phyloP scores from a whole-genome alignment of 768 basidiomycete genomes.

The Panellus pusillus region DNA sequence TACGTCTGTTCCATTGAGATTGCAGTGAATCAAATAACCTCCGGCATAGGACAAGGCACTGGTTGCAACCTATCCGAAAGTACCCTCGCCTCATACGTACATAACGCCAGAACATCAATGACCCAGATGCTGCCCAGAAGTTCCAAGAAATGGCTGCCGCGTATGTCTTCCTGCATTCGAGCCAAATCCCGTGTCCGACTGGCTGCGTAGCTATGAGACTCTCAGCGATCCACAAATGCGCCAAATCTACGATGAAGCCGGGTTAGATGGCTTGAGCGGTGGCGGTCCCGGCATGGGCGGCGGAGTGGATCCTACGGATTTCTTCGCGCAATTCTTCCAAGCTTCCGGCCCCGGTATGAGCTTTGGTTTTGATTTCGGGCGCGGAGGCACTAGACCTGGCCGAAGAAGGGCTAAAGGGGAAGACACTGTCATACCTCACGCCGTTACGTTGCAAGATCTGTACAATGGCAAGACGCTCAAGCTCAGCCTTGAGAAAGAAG shows the following conservation, averaged over 20 bases:
- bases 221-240: slow-evolving; percentile 69
- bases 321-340: slow-evolving; percentile 77
- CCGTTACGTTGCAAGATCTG: slow-evolving; percentile 88
- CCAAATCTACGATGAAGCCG: slow-evolving; percentile 70
- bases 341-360: slow-evolving; percentile 40
- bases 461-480: slow-evolving; percentile 90
- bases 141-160: slow-evolving; percentile 91
- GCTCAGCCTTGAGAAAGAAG: slow-evolving; percentile 86
- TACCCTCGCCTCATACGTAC: background rate
- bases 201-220: slow-evolving; percentile 69
- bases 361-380: slow-evolving; percentile 69
- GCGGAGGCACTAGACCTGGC: slow-evolving; percentile 45
- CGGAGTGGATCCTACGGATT: slow-evolving; percentile 57
- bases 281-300: slow-evolving; percentile 38
- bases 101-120: slow-evolving; percentile 77
- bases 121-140: slow-evolving; percentile 76
- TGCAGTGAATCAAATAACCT: slow-evolving; percentile 1
- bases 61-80: slow-evolving; percentile 7
- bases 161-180: slow-evolving; percentile 45
- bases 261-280: slow-evolving; percentile 66
- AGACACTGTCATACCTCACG: slow-evolving; percentile 75
- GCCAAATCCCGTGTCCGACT: slow-evolving; percentile 9
- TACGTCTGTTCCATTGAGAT: slow-evolving; percentile 36
- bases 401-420: slow-evolving; percentile 59
- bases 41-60: slow-evolving; percentile 68